phyloP scores from a whole-genome alignment of 768 basidiomycete species.

The Lactarius tabidus region DNA sequence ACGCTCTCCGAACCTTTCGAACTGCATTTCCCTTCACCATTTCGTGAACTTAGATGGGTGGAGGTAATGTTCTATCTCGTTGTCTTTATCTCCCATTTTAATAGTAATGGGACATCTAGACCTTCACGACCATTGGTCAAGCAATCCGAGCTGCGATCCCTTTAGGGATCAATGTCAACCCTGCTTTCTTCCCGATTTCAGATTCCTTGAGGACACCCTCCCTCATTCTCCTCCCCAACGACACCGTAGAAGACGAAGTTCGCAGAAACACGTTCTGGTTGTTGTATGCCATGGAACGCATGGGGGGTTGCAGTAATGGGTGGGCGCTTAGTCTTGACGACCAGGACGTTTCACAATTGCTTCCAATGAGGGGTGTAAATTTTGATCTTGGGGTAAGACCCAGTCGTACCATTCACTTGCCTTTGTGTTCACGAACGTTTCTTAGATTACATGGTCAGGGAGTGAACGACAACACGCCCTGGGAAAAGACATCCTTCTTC shows the following conservation, averaged over 20 bases:
- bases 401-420: constrained; percentile 3
- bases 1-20: constrained; percentile 24
- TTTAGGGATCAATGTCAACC: constrained; percentile 64
- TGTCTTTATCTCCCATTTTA: background rate
- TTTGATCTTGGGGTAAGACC: constrained; percentile 57
- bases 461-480: constrained; percentile 65
- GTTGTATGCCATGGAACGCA: constrained; percentile 64
- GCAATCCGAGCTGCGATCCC: constrained; percentile 57
- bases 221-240: constrained; percentile 55
- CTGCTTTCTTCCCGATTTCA: constrained; percentile 64
- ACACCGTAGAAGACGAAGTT: constrained; percentile 63
- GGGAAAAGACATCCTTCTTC: constrained; percentile 52
- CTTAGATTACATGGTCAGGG: constrained; percentile 48
- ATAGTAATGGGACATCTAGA: constrained; percentile 35
- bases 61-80: constrained; percentile 42
- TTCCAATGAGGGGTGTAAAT: constrained; percentile 57
- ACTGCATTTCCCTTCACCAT: background rate
- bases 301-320: constrained; percentile 62
- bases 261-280: constrained; percentile 73
- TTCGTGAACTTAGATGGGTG: constrained; percentile 51
- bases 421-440: constrained; percentile 15
- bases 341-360: constrained; percentile 64
- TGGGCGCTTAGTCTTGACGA: constrained; percentile 73
- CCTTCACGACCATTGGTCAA: constrained; percentile 55
- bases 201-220: constrained; percentile 53